A percentile compares a stretch with the other conserved stretches of the same genome.
Evolutionary conservation across 768 basidiomycete species (phyloP).

Genomic region (Mycena rosella): DNA sequence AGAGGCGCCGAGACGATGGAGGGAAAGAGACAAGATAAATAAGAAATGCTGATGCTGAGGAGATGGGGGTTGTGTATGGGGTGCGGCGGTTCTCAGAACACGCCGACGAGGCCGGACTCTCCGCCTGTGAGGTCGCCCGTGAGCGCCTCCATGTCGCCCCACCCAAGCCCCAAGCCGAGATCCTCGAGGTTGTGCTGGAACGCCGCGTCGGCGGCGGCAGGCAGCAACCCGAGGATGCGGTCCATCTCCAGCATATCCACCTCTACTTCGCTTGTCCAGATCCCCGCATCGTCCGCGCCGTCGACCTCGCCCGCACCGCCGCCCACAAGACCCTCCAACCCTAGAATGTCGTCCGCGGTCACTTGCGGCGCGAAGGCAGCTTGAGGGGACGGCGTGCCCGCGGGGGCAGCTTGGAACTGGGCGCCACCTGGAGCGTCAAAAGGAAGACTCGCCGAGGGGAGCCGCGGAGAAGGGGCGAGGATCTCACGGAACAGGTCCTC

Average conservation of each 20-base stretch:
- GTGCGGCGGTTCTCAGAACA: constrained; percentile 32
- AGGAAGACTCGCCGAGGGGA: constrained; percentile 49
- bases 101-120: constrained; percentile 31
- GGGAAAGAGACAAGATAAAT: constrained; percentile 15
- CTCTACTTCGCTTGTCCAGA: constrained; percentile 33
- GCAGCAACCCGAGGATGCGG: constrained; percentile 35
- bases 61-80: constrained; percentile 14
- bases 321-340: constrained; percentile 35
- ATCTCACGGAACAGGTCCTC: constrained; percentile 79
- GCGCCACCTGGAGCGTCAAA: constrained; percentile 38
- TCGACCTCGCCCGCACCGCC: constrained; percentile 25
- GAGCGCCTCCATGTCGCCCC: constrained; percentile 30
- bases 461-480: constrained; percentile 63
- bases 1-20: constrained; percentile 25
- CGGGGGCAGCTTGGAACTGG: constrained; percentile 34
- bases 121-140: constrained; percentile 24
- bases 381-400: constrained; percentile 39
- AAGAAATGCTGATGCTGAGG: constrained; percentile 25
- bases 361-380: constrained; percentile 40
- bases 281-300: constrained; percentile 19
- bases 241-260: constrained; percentile 40
- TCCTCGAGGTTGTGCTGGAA: constrained; percentile 33
- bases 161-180: constrained; percentile 29
- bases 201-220: constrained; percentile 31
- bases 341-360: constrained; percentile 37